Evolutionary conservation across 2,329 filamentous ascomycete species (phyloP).

Genomic region (Curvularia sp.): DNA sequence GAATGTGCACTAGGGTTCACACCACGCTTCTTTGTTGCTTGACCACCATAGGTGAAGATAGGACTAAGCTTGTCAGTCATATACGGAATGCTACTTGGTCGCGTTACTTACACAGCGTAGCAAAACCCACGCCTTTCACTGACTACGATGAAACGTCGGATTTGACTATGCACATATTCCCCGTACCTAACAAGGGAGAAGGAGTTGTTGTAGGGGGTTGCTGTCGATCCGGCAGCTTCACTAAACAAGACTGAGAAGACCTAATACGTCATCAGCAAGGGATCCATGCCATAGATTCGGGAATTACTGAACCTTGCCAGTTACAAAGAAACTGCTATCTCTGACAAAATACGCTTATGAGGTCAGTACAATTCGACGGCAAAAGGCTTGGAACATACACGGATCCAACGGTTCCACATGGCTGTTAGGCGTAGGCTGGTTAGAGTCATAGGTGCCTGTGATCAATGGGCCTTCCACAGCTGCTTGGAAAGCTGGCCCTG

Average conservation of each 20-base stretch:
- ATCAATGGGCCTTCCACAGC: neutral
- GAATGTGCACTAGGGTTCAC: constrained; percentile 44
- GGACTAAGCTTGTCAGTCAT: constrained; percentile 3
- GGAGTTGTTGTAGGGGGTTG: neutral
- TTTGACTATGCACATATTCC: neutral
- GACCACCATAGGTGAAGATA: constrained; percentile 18
- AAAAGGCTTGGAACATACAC: neutral
- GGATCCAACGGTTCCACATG: neutral
- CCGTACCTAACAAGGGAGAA: neutral
- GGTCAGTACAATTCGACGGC: neutral
- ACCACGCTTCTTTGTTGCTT: constrained; percentile 16
- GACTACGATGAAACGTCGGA: constrained; percentile 9
- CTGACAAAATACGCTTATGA: constrained; percentile 3
- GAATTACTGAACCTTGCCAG: neutral
- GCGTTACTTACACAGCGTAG: neutral
- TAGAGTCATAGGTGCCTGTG: neutral
- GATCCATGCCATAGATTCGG: neutral
- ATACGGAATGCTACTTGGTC: too few species aligned
- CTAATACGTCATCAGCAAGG: neutral
- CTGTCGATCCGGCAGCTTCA: neutral
- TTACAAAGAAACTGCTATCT: neutral
- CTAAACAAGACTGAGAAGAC: constrained; percentile 6
- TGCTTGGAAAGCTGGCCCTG: neutral
- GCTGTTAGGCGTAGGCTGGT: neutral
- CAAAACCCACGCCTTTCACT: neutral